Evolutionary conservation across 768 basidiomycete genomes (phyloP), one percentile per base, ranked within the genome.

Genomic region (Lentinula raphanica): DNA sequence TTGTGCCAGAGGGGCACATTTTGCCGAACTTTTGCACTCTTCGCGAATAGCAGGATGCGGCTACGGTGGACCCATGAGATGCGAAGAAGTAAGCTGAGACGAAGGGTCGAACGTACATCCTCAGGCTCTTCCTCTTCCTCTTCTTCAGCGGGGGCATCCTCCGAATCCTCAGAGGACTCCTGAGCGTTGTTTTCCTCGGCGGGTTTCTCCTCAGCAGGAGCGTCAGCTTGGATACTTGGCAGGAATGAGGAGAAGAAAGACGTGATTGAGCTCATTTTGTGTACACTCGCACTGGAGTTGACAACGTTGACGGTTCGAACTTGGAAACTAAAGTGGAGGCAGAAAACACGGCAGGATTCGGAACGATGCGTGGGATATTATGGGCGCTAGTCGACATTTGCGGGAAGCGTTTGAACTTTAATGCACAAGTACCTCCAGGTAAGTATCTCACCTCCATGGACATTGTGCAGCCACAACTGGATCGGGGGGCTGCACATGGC

Each of bases 21-120:
- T 83, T 3, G 79, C 64, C 31, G 83, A 74, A 61, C 79, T 70
- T 66, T 87, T 79, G 72, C 90, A 93, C 64, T 91, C 88, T 44
- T 92, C 90, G 56, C 87, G 81, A 59, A 96, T 72, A 36, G 68
- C 71, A 27, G 92, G 92, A 28, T 88, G 82, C 23, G 76, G 45
- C 93, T 96, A 46, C 17, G 15, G 39, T 0, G 5, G 8, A 35
- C 12, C n/a, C 19, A 25, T 23, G 8, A 13, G 12, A 55, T 21
- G 35, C 9, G 9, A 2, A 11, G 27, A 23, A 21, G 35, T 2
- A 27, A 32, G 29, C 53, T 3, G 6, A 19, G 27, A 45, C 23
- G 36, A 38, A 11, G 25, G 50, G 49, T 32, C 12, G 19, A 45
- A 49, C 88, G 68, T 65, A 94, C 92, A 69, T 94, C 92, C 72